Percentiles rank a stretch among this genome's conserved stretches.
These are phyloP conservation scores for Metschnikowia drakensbergensis DNA, from an alignment of 805 yeast genomes.

Conservation along the genomic window DNA sequence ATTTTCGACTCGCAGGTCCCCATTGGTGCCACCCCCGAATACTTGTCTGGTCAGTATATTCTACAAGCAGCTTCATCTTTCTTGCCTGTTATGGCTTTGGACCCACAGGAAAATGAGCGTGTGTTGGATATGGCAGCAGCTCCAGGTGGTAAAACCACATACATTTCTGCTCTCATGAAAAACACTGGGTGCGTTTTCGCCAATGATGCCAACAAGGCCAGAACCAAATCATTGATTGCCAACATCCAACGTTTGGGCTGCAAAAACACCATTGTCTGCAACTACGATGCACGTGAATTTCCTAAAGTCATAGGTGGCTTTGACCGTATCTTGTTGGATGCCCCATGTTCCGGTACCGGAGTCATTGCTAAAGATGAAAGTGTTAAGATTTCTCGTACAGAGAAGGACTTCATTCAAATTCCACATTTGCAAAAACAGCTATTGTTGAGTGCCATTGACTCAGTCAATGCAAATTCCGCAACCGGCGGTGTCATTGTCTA, in stretches of 20 bases:
- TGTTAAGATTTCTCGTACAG: slow-evolving; percentile 90
- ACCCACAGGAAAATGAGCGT: slow-evolving; percentile 96
- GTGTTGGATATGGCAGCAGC: slow-evolving; percentile 99
- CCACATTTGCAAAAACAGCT: slow-evolving; percentile 96
- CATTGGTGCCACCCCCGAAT: slow-evolving; percentile 98
- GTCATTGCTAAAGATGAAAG: slow-evolving; percentile 96
- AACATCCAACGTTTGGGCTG: slow-evolving; percentile 97
- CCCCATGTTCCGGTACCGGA: slow-evolving; percentile 99
- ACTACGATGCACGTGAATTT: slow-evolving; percentile 97
- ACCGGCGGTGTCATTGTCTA: slow-evolving; percentile 94
- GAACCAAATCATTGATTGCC: slow-evolving; percentile 95
- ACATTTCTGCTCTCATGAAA: slow-evolving; percentile 92
- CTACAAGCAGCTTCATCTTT: slow-evolving; percentile 98
- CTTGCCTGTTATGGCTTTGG: slow-evolving; percentile 95
- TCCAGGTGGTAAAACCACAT: slow-evolving; percentile 98
- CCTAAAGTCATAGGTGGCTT: slow-evolving; percentile 98
- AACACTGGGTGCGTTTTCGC: slow-evolving; percentile 98
- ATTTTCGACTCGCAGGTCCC: slow-evolving; percentile 99
- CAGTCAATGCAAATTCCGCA: slow-evolving; percentile 87
- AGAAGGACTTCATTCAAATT: slow-evolving; percentile 92
- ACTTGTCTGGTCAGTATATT: slow-evolving; percentile 95
- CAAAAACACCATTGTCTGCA: slow-evolving; percentile 92
- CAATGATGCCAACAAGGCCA: slow-evolving; percentile 92
- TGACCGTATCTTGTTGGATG: slow-evolving; percentile 91
- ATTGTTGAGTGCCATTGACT: slow-evolving; percentile 90